Conservation (phyloP, 1,284 basidiomycete species). For the Malassezia sp. region DNA sequence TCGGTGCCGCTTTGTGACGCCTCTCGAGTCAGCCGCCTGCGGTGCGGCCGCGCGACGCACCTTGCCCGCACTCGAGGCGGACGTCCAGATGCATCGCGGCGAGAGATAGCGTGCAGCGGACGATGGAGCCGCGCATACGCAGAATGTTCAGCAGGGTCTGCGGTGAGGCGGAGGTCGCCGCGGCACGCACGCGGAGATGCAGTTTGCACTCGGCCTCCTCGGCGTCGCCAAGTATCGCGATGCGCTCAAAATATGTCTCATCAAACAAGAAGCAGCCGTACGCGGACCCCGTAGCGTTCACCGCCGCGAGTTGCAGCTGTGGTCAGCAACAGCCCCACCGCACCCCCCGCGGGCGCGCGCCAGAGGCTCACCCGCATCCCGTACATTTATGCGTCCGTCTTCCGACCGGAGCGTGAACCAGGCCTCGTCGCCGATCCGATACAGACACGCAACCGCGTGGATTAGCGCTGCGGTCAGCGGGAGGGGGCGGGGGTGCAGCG, state of each 20-base stretch:
- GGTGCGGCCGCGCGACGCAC: neutral
- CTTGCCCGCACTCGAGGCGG: conserved; percentile 2
- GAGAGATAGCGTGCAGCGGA: conserved; percentile 2
- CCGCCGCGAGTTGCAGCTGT: conserved; percentile 29
- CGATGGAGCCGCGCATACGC: conserved; percentile 15
- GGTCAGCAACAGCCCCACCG: neutral
- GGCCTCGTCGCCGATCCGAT: conserved; percentile 9
- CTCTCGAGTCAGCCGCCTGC: too few relatives aligned
- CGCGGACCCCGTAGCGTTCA: conserved; percentile 35
- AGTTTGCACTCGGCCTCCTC: conserved; percentile 26
- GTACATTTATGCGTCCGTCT: neutral
- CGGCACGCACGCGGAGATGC: conserved; percentile 18
- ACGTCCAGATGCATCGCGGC: neutral
- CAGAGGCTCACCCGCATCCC: too few relatives aligned
- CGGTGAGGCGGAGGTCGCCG: neutral
- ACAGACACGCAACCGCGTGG: conserved; percentile 7
- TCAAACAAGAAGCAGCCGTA: conserved; percentile 32
- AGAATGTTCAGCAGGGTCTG: conserved; percentile 27
- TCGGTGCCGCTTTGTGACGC: conserved; percentile 28
- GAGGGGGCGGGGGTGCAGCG: too few relatives aligned
- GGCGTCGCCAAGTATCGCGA: neutral
- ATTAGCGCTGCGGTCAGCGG: conserved; percentile 3
- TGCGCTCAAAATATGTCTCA: conserved; percentile 25
- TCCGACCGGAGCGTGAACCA: conserved; percentile 9
- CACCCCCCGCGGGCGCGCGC: too few relatives aligned